Evolutionary conservation across 2,329 filamentous ascomycete genomes (phyloP).

Genomic region (Apiospora aurea): DNA sequence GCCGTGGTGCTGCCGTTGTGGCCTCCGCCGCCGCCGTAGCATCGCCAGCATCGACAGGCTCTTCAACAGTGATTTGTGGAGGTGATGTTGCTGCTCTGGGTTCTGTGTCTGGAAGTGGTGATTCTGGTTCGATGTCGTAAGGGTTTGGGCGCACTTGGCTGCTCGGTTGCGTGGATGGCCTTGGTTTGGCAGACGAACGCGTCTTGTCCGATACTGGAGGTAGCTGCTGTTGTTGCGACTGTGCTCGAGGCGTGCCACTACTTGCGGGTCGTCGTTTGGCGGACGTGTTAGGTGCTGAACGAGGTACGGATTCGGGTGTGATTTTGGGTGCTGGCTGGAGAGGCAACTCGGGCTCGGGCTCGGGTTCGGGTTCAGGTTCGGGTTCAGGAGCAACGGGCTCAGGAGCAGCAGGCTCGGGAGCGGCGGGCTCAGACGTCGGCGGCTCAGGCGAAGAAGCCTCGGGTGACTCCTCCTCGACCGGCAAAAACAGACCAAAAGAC

Average conservation of each 20-base stretch:
- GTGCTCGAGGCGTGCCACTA: conserved; percentile 30
- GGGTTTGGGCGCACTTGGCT: conserved; percentile 29
- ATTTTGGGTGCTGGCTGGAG: conserved; percentile 20
- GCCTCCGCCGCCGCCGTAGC: conserved; percentile 28
- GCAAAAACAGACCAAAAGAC: conserved; percentile 63
- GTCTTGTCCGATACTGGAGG: background rate
- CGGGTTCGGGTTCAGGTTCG: conserved; percentile 26
- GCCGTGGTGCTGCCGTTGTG: conserved; percentile 30
- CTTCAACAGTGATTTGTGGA: conserved; percentile 22
- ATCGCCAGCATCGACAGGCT: conserved; percentile 27
- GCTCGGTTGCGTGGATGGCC: conserved; percentile 31
- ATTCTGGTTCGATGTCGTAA: conserved; percentile 29
- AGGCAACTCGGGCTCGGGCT: conserved; percentile 25
- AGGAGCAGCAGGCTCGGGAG: conserved; percentile 18
- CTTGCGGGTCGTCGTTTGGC: conserved; percentile 53
- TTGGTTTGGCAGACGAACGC: conserved; percentile 32
- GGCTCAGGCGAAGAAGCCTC: conserved; percentile 34
- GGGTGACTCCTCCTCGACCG: conserved; percentile 36
- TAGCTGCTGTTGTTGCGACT: conserved; percentile 28
- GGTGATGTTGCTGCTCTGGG: background rate
- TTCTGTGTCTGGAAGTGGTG: background rate
- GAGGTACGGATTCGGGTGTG: conserved; percentile 39
- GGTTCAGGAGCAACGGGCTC: background rate
- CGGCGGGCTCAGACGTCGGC: conserved; percentile 27
- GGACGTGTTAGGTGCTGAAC: conserved; percentile 55